Evolutionary conservation across 139 green algal species (phyloP).

Genomic region (Micractinium conductrix): DNA sequence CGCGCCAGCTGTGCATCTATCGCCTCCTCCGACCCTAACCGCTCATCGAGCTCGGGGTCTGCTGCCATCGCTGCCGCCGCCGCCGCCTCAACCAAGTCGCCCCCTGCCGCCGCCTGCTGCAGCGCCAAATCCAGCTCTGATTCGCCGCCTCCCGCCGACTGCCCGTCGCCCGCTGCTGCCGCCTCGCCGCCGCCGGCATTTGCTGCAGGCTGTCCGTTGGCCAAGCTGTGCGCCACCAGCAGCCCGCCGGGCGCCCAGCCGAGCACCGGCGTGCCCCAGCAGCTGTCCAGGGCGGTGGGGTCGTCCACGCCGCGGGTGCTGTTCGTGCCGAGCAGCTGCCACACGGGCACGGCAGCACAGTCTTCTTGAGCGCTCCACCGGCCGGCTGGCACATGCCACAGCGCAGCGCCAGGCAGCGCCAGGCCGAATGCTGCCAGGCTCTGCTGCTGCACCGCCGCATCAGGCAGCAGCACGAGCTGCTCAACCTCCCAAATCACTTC

Average conservation of each 20-base stretch:
- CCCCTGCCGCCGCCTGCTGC: not conserved
- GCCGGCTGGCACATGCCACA: not conserved
- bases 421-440: conserved; percentile 10
- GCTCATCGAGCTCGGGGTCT: not conserved
- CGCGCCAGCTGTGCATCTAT: not conserved
- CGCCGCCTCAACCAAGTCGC: not conserved
- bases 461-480: conserved; percentile 29
- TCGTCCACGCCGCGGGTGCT: not conserved
- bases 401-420: not conserved
- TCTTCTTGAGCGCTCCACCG: conserved; percentile 17
- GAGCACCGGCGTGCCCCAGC: conserved; percentile 10
- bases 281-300: conserved; percentile 14
- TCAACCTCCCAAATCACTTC: conserved; percentile 1
- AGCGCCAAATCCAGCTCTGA: not conserved
- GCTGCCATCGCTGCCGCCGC: not conserved
- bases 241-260: conserved; percentile 2
- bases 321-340: conserved; percentile 23
- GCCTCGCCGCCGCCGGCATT: not conserved
- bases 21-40: conserved; percentile 17
- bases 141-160: not conserved
- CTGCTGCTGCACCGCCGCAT: not conserved
- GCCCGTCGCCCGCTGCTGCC: not conserved
- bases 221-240: conserved; percentile 14
- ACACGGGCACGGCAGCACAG: conserved; percentile 10
- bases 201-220: not conserved